A percentile compares a stretch with the other conserved stretches of the same genome.
Conservation (phyloP, 2,329 filamentous ascomycete genomes). For the Mycosphaerella arachidis region DNA sequence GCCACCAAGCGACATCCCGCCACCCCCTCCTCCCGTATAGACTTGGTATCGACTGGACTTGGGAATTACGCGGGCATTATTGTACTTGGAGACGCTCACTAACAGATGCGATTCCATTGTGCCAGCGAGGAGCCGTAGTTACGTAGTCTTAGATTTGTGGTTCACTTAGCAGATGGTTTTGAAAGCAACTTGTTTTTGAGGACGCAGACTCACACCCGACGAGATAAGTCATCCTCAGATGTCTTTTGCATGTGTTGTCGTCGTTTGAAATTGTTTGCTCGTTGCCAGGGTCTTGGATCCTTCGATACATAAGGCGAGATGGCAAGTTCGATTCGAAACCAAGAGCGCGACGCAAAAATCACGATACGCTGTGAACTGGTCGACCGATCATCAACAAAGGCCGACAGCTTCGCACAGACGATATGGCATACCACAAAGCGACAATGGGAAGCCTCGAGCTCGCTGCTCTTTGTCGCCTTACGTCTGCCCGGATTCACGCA, state of each 20-base stretch:
- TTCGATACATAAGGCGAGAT: not conserved
- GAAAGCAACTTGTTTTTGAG: not conserved
- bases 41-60: not conserved
- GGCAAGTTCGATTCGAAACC: not conserved
- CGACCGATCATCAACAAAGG: not conserved
- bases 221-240: not conserved
- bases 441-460: not conserved
- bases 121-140: not conserved
- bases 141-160: not conserved
- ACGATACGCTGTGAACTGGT: too few relatives aligned
- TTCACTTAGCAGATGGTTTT: not conserved
- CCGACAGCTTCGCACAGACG: not conserved
- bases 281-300: not conserved
- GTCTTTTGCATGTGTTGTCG: not conserved
- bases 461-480: not conserved
- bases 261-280: not conserved
- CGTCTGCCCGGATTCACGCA: not conserved
- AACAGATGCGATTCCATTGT: not conserved
- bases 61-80: not conserved
- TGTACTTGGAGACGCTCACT: not conserved
- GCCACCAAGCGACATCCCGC: slow-evolving; percentile 58
- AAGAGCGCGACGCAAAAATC: not conserved
- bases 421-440: not conserved
- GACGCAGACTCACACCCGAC: not conserved
- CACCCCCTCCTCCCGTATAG: slow-evolving; percentile 54